Evolutionary conservation across 2,329 filamentous ascomycete genomes (phyloP), one percentile per base, ranked within the genome.

Genomic region (Cordyceps pruinosa): DNA sequence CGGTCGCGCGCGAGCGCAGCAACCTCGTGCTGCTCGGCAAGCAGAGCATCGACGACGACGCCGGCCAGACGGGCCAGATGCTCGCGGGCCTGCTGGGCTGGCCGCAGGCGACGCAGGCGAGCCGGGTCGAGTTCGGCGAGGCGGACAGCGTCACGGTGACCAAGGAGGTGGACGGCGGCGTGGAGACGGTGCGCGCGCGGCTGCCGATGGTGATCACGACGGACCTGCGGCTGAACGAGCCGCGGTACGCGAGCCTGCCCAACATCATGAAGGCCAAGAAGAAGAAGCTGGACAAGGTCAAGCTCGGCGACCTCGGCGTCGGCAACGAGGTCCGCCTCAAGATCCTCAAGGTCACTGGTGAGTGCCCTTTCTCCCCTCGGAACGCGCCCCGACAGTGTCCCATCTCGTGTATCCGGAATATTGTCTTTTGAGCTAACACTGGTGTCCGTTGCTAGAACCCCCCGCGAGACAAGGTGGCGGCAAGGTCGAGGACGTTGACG

Each of bases 261-360:
- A 97, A 97, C 71, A 97, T 99, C 63, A 99, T 99, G 94, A 99
- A 97, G 87, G 94, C 94, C 54, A 99, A 99, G 88, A 99, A 97
- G 89, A 99, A 99, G 88, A 89, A 89, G 69, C 69, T 99, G 66
- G 90, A 94, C 68, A 97, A 97, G 87, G 88, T 90, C 81, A 90
- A 82, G 63, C 72, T 97, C 71, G 81, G 78, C 58, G 94, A 99
- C 69, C 88, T 89, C 72, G 90, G 89, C 2, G 75, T 96, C 44
- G 86, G 91, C 66, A 83, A 82, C 53, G 80, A 82, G 71, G 85
- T 81, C 74, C 81, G 92, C 66, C 74, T 99, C 71, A 96, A 94
- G 84, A 89, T 90, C 56, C 68, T 97, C 65, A 94, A 94, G 82
- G 92, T 99, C 62, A 84, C 82, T 49, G 88, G 87, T 90, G 75